Evolutionary conservation across 2,329 filamentous ascomycete genomes (phyloP).

Genomic region (Leptographium flavum): DNA sequence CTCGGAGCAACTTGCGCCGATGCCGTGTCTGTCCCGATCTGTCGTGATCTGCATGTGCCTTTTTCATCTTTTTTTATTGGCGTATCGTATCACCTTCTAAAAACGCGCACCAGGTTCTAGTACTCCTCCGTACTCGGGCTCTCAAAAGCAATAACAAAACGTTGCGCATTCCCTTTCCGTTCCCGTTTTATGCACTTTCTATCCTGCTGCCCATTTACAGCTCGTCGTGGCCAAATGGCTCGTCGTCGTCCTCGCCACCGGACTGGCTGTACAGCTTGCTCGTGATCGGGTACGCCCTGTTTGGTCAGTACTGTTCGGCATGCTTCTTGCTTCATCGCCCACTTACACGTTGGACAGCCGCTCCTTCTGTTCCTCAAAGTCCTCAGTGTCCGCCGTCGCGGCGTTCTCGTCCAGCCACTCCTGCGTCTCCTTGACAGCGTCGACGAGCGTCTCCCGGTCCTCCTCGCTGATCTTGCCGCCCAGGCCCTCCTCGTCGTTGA

Average conservation of each 20-base stretch:
- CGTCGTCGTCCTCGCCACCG: conserved; percentile 57
- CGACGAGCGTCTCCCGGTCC: conserved; percentile 82
- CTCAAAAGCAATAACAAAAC: background rate
- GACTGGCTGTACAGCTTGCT: conserved; percentile 80
- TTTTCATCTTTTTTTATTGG: too few species aligned
- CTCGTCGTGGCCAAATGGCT: conserved; percentile 59
- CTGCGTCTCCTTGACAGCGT: conserved; percentile 90
- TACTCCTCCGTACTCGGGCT: too few species aligned
- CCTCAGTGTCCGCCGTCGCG: conserved; percentile 70
- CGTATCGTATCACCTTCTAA: too few species aligned
- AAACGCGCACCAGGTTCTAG: too few species aligned
- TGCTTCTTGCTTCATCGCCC: too few species aligned
- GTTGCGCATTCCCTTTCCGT: background rate
- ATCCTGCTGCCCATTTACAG: conserved; percentile 37
- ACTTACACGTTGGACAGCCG: conserved; percentile 70
- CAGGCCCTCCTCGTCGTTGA: conserved; percentile 90
- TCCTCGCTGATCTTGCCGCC: conserved; percentile 97
- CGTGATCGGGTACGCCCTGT: conserved; percentile 81
- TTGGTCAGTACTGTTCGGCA: background rate
- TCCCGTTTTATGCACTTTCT: background rate
- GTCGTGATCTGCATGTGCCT: too few species aligned
- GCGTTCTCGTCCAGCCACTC: conserved; percentile 97
- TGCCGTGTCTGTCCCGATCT: too few species aligned
- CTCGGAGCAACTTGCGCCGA: too few species aligned
- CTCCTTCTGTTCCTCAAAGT: conserved; percentile 99